phyloP scores from a whole-genome alignment of 2,329 filamentous ascomycete species.

The Trichoderma polysporum region DNA sequence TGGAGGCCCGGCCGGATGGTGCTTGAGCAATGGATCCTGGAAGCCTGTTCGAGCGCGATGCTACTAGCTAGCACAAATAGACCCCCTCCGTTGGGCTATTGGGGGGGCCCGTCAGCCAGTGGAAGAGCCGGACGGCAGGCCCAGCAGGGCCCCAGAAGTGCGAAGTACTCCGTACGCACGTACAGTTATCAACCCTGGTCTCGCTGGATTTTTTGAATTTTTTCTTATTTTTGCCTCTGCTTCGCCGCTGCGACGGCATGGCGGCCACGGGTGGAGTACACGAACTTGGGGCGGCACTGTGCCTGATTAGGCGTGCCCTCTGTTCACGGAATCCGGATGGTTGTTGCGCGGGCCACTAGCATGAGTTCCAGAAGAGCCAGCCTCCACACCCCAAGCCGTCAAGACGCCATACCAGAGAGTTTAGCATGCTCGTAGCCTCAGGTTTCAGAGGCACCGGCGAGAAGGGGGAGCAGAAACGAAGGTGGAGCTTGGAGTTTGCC shows the following conservation, averaged over 20 bases:
- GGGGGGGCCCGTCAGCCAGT: not conserved
- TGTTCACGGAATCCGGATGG: slow-evolving; percentile 19
- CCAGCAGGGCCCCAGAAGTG: not conserved
- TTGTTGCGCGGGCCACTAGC: slow-evolving; percentile 17
- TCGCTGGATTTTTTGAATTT: not conserved
- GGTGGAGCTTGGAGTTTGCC: not conserved
- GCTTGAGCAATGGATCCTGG: not conserved
- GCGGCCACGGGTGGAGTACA: slow-evolving; percentile 1
- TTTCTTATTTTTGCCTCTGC: not conserved
- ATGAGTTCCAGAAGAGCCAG: slow-evolving; percentile 10
- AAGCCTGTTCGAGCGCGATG: not conserved
- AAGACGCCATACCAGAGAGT: slow-evolving; percentile 8
- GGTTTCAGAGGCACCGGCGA: slow-evolving; percentile 1
- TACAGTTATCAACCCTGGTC: slow-evolving; percentile 11
- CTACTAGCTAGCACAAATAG: not conserved
- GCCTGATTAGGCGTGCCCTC: not conserved
- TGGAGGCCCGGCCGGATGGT: slow-evolving; percentile 12
- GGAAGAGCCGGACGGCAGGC: slow-evolving; percentile 19
- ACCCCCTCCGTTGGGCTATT: slow-evolving; percentile 2
- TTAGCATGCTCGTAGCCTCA: slow-evolving; percentile 4
- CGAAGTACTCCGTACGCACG: not conserved
- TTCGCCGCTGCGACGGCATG: slow-evolving; percentile 6
- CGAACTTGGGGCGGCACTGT: slow-evolving; percentile 7
- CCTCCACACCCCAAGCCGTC: slow-evolving; percentile 12
- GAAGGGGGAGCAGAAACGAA: not conserved